Evolutionary conservation across 192 early-diverging fungal genomes (phyloP).

Genomic region (Coemansia sp.): DNA sequence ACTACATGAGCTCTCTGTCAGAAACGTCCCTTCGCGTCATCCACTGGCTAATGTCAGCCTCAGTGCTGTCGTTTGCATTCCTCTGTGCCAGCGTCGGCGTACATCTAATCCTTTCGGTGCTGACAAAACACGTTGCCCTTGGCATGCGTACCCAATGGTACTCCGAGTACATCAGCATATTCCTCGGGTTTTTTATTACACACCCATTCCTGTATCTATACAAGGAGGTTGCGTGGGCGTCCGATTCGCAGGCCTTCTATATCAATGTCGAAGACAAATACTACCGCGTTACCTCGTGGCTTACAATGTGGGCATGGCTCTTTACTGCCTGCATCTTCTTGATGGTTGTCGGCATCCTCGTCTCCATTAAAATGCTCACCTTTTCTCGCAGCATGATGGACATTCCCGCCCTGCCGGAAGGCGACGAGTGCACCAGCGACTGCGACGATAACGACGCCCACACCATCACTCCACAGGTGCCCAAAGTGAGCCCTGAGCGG

Average conservation of each 20-base stretch:
- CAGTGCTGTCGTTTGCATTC: slow-evolving; percentile 22
- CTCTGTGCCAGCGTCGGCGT: slow-evolving; percentile 27
- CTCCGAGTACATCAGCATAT: slow-evolving; percentile 21
- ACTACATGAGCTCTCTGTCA: slow-evolving; percentile 21
- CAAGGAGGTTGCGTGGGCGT: slow-evolving; percentile 25
- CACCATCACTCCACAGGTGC: neutral
- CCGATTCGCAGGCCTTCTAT: slow-evolving; percentile 23
- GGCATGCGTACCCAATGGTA: slow-evolving; percentile 16
- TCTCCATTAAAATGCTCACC: neutral
- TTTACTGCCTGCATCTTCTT: slow-evolving; percentile 12
- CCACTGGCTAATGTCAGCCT: slow-evolving; percentile 39
- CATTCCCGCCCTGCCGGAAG: neutral
- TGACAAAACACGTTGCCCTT: neutral
- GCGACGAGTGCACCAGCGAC: no score
- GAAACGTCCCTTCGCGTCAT: slow-evolving; percentile 29
- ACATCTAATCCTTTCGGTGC: slow-evolving; percentile 6
- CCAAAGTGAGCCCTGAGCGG: neutral
- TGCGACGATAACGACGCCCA: no score
- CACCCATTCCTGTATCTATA: slow-evolving; percentile 40
- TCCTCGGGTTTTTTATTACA: slow-evolving; percentile 30
- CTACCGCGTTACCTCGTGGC: slow-evolving; percentile 27
- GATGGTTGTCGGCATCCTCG: neutral
- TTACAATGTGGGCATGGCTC: slow-evolving; percentile 42
- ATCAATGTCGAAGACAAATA: slow-evolving; percentile 10
- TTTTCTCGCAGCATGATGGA: neutral